A percentile compares a stretch with the other conserved stretches of the same genome.
phyloP scores from a whole-genome alignment of 495 filamentous ascomycete genomes.

The Lindgomyces ingoldianus region DNA sequence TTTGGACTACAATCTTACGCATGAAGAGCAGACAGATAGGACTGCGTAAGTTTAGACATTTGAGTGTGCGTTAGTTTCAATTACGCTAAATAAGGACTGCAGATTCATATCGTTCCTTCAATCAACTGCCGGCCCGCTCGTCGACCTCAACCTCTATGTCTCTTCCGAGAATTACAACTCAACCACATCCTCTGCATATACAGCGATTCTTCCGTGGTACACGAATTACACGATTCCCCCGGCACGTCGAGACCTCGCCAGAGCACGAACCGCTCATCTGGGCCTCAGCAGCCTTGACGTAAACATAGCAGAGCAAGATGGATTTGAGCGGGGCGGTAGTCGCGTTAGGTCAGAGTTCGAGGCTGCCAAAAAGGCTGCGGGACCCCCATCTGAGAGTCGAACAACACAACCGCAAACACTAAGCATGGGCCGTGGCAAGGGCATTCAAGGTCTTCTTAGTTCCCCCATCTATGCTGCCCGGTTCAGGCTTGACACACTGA shows the following conservation, averaged over 20 bases:
- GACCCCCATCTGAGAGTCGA: slow-evolving; percentile 24
- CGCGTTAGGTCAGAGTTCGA: slow-evolving; percentile 25
- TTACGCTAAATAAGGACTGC: background rate
- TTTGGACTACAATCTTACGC: slow-evolving; percentile 54
- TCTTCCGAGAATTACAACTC: slow-evolving; percentile 79
- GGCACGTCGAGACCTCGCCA: slow-evolving; percentile 64
- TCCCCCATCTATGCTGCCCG: slow-evolving; percentile 47
- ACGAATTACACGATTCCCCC: slow-evolving; percentile 78
- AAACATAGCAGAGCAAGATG: slow-evolving; percentile 38
- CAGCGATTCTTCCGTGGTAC: slow-evolving; percentile 74
- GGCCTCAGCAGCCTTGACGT: slow-evolving; percentile 69
- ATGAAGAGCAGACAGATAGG: slow-evolving; percentile 54
- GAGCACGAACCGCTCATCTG: slow-evolving; percentile 69
- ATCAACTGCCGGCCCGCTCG: slow-evolving; percentile 37
- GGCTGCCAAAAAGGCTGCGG: slow-evolving; percentile 36
- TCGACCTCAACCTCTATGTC: slow-evolving; percentile 67
- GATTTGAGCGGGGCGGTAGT: slow-evolving; percentile 27
- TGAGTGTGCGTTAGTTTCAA: background rate
- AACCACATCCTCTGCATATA: slow-evolving; percentile 73
- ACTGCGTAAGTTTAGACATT: slow-evolving; percentile 51
- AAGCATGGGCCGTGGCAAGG: slow-evolving; percentile 39
- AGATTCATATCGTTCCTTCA: slow-evolving; percentile 37
- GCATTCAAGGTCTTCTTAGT: slow-evolving; percentile 39
- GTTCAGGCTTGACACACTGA: slow-evolving; percentile 71
- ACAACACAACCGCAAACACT: slow-evolving; percentile 34